Conservation (phyloP, 148 eudicot species). For the Vaccinium myrtillus region DNA sequence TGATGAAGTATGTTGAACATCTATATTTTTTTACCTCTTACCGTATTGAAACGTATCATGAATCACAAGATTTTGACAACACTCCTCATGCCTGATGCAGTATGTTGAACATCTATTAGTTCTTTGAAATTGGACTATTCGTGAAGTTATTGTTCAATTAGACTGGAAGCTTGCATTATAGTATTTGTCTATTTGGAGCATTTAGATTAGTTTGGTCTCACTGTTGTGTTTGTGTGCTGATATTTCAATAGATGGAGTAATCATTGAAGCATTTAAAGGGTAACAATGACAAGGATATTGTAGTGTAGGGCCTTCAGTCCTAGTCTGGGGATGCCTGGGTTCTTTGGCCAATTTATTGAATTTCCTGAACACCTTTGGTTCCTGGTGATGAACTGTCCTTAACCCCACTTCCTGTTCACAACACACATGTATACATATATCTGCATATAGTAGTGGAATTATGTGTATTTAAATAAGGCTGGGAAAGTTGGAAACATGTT, state of each 20-base stretch:
- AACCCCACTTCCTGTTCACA: not conserved
- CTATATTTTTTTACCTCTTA: too few relatives aligned
- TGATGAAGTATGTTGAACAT: too few relatives aligned
- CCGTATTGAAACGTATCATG: too few relatives aligned
- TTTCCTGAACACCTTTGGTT: not conserved
- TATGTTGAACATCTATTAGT: too few relatives aligned
- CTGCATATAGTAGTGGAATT: not conserved
- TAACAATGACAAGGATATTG: not conserved
- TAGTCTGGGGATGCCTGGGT: not conserved
- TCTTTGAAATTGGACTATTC: too few relatives aligned
- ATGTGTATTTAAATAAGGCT: not conserved
- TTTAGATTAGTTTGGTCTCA: too few relatives aligned
- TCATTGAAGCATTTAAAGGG: not conserved
- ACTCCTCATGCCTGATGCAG: too few relatives aligned
- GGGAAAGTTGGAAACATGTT: constrained; percentile 1
- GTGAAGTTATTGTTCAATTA: too few relatives aligned
- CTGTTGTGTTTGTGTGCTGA: not conserved
- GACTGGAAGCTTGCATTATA: too few relatives aligned
- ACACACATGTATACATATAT: not conserved
- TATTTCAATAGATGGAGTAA: not conserved
- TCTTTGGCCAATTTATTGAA: not conserved
- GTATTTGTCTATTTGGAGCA: too few relatives aligned
- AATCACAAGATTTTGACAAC: too few relatives aligned
- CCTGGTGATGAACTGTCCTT: constrained; percentile 3
- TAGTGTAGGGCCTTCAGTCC: not conserved